Evolutionary conservation across 2,329 filamentous ascomycete species (phyloP), one percentile per base, ranked within the genome.

Genomic region (Sclerotinia minor): DNA sequence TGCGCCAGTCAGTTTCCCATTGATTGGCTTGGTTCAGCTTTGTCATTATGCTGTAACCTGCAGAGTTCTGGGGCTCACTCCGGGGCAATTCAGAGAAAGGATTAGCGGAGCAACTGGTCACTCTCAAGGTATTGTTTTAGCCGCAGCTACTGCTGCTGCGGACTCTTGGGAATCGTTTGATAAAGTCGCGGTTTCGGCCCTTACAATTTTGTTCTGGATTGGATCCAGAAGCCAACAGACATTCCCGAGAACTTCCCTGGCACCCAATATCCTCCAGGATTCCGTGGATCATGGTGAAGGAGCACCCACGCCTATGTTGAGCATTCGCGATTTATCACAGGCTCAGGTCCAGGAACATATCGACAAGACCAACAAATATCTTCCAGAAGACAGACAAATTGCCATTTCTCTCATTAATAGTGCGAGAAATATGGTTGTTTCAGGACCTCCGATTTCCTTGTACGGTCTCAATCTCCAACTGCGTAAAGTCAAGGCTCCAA

Each of bases 201-300:
- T 99, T 71, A 95, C 92, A 41, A 92, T 97, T 76, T 89, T 99
- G 41, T 99, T 99, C 84, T 99, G 95, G 95, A 97, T 99, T 73
- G 95, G 96, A 78, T 89, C 94, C 70, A 90, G 95, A 76, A 97
- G 94, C 79, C 95, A 99, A 80, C 95, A 99, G 80, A 94, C 94
- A 2, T 99, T 97, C 80, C 96, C 95, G 50, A 89, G 92, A 74
- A 99, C 95, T 4, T 98, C 95, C 45, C 85, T 99, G 75, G 92
- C 94, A 4, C 96, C 95, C 0, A 91, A 88, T 55, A 92, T 94
- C 76, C 85, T 99, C 65, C 92, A 94, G 77, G 95, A 99, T 80
- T 97, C 95, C 1, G 85, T 92, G 72, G 94, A 97, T 77, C 89
- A 95, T 78, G 94, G 95, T 64, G 95, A 99, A 81, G 96, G 96